phyloP scores from a whole-genome alignment of 441 rosid genomes.

The Brassica balearica region DNA sequence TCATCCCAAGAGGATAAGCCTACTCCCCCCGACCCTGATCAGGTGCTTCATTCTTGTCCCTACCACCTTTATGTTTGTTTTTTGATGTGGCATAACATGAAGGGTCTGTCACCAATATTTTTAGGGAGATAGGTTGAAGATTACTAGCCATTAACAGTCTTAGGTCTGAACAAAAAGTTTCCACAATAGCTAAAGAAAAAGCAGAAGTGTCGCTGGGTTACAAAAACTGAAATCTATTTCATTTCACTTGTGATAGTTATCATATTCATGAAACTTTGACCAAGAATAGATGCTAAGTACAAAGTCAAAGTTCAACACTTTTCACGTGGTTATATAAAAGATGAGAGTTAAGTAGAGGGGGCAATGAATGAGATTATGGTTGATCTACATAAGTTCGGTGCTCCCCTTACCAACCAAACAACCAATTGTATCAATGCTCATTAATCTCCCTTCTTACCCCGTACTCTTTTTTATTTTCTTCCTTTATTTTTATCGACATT shows the following conservation, averaged over 20 bases:
- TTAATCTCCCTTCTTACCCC: neutral
- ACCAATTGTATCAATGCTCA: constrained; percentile 12
- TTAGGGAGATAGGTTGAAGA: no score
- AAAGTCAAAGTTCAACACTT: neutral
- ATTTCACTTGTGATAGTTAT: neutral
- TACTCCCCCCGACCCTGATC: no score
- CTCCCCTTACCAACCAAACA: constrained; percentile 33
- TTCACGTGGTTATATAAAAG: constrained; percentile 11
- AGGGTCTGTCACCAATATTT: no score
- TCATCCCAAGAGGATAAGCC: no score
- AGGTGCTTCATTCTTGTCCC: no score
- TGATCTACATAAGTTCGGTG: constrained; percentile 38
- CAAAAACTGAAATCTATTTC: neutral
- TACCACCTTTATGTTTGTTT: no score
- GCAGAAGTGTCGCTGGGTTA: neutral
- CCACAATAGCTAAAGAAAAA: neutral
- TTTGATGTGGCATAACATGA: no score
- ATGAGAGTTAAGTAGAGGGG: neutral
- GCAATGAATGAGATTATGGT: constrained; percentile 34
- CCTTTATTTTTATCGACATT: neutral
- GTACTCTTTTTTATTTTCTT: neutral
- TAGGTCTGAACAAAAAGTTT: constrained; percentile 13
- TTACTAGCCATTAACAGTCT: neutral
- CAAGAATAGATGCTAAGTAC: neutral
- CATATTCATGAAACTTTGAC: neutral